Evolutionary conservation across 1,139 yeast species (phyloP).

Genomic region (Blastobotrys capitulatus): DNA sequence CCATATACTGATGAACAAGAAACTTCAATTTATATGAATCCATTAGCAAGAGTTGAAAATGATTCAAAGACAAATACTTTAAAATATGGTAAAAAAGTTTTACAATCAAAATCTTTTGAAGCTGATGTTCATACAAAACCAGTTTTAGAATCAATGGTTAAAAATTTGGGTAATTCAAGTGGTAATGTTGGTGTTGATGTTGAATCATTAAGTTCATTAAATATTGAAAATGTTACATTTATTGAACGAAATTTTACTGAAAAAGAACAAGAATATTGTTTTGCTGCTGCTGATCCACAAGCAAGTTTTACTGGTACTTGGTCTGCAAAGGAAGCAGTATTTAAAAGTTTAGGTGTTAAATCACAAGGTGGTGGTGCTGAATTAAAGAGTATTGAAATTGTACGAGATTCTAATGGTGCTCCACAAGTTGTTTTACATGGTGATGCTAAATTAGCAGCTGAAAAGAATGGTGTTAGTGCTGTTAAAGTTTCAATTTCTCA

Average conservation of each 20-base stretch:
- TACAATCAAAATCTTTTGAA: slow-evolving; percentile 26
- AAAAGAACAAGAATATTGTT: slow-evolving; percentile 73
- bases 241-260: slow-evolving; percentile 86
- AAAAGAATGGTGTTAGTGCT: slow-evolving; percentile 57
- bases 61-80: slow-evolving; percentile 46
- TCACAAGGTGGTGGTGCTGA: slow-evolving; percentile 96
- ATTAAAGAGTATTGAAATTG: slow-evolving; percentile 82
- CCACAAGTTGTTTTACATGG: slow-evolving; percentile 78
- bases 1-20: slow-evolving; percentile 89
- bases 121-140: slow-evolving; percentile 37
- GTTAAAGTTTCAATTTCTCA: slow-evolving; percentile 91
- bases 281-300: slow-evolving; percentile 62
- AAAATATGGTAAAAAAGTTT: slow-evolving; percentile 41
- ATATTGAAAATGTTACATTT: slow-evolving; percentile 81
- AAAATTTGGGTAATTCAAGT: slow-evolving; percentile 44
- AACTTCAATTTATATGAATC: slow-evolving; percentile 87
- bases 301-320: slow-evolving; percentile 97
- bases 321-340: slow-evolving; percentile 99
- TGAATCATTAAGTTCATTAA: slow-evolving; percentile 76
- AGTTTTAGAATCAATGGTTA: slow-evolving; percentile 33
- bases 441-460: slow-evolving; percentile 69
- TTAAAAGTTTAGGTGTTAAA: slow-evolving; percentile 86
- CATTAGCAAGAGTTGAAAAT: slow-evolving; percentile 74
- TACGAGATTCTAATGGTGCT: slow-evolving; percentile 63
- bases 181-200: slow-evolving; percentile 95